A percentile compares a stretch with the other conserved stretches of the same genome.
Conservation (phyloP, 805 yeast species). For the Nakazawaea wickerhamii region DNA sequence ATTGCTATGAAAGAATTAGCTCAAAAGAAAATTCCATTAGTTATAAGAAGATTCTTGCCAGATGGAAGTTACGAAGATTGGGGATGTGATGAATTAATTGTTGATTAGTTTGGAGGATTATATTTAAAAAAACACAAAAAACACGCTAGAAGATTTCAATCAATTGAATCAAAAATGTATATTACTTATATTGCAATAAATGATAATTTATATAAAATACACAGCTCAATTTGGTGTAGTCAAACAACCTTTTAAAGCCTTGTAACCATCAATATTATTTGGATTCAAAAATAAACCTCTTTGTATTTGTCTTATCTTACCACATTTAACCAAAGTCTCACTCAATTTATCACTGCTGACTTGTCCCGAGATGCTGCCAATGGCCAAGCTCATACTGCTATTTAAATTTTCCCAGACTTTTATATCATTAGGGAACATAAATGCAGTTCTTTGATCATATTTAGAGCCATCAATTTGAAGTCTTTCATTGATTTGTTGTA, state of each 20-base stretch:
- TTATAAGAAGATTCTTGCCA: constrained; percentile 92
- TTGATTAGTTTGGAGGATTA: constrained; percentile 58
- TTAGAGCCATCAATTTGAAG: constrained; percentile 22
- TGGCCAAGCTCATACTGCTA: constrained; percentile 47
- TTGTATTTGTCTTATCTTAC: constrained; percentile 51
- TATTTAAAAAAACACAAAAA: no score
- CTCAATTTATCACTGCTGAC: constrained; percentile 49
- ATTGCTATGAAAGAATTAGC: constrained; percentile 96
- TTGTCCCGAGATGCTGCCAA: constrained; percentile 48
- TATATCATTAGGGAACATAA: constrained; percentile 67
- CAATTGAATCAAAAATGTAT: constrained; percentile 1
- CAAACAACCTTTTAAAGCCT: constrained; percentile 15
- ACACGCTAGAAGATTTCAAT: neutral
- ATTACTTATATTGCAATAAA: constrained; percentile 1
- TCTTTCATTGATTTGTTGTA: constrained; percentile 44
- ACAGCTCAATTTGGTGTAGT: neutral
- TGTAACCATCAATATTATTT: constrained; percentile 29
- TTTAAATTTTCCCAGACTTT: constrained; percentile 67
- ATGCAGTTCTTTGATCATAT: constrained; percentile 51
- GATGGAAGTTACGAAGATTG: constrained; percentile 97
- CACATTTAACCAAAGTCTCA: constrained; percentile 42
- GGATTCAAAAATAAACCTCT: constrained; percentile 67
- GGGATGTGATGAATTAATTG: constrained; percentile 97
- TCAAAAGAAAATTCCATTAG: constrained; percentile 91
- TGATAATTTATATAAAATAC: neutral